Base-by-base conservation (phyloP, 371 early-diverging fungal species). In the Capillidium rhysosporum region DNA sequence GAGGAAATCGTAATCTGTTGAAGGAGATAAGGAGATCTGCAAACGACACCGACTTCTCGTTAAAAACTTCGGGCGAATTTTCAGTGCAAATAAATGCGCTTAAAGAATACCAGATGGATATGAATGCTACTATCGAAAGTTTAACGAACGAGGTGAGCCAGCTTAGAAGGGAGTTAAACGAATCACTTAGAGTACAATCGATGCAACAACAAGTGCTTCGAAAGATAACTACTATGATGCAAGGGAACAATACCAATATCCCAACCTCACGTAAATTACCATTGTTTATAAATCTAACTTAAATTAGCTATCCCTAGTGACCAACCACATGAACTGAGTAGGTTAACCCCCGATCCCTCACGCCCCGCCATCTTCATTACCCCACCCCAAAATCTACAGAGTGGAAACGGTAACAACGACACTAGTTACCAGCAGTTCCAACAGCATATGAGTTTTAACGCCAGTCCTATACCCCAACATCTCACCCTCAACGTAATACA, bases 1-100 rank as follows among this genome's bases (percentile, higher is more conserved):
- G 83, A 47, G 83, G 77, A 49, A 75, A 81, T 8, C 79, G 80
- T 20, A 87, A 88, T 57, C 67, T 86, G 52, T 63, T 87, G 16
- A 84, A 85, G 57, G 82, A 84, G 51, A 88, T 89, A 64, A 84
- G 82, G 61, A 74, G 90, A 52, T 86, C 89, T 62, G 72, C 88
- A 9, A 77, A 84, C 69, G 88, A 89, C 54, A 69, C 82, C 7
- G 84, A 85, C 51, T 67, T 72, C 5, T 62, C 72, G 49, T 64
- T 83, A 41, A 69, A 84, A 52, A 84, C 85, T 39, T 71, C 31
- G 46, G 80, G 80, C 9, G 88, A 87, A 57, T 46, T 84, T 40
- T 74, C 79, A 26, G 66, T 70, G 4, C 79, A 80, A 60, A 65
- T 86, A 55, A 74, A 77, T 16, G 67, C 81, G 62, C 64, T 89